Conservation (phyloP, 1,284 basidiomycete genomes). For the Malassezia sp. region DNA sequence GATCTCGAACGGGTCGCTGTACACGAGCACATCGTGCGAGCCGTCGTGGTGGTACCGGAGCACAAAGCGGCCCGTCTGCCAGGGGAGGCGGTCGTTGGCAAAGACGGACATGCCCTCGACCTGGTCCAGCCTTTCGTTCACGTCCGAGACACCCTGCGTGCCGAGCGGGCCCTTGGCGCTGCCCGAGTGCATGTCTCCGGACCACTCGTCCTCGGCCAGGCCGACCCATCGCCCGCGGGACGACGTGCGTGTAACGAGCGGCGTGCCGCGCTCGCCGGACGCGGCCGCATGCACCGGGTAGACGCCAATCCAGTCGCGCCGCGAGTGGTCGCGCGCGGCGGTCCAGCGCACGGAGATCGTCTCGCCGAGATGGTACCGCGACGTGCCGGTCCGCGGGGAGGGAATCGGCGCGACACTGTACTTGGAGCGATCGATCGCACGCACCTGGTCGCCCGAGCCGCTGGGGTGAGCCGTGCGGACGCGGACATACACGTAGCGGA, state of each 20-base stretch:
- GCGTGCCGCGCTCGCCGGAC: slow-evolving; percentile 10
- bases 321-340: slow-evolving; percentile 73
- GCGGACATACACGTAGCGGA: slow-evolving; percentile 34
- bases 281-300: slow-evolving; percentile 50
- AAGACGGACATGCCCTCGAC: slow-evolving; percentile 20
- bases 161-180: slow-evolving; percentile 19
- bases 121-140: neutral
- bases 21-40: slow-evolving; percentile 86
- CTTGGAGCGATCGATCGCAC: slow-evolving; percentile 22
- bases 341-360: slow-evolving; percentile 76
- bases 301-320: slow-evolving; percentile 94
- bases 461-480: too few relatives aligned
- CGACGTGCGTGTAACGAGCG: slow-evolving; percentile 60
- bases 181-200: slow-evolving; percentile 58
- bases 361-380: slow-evolving; percentile 75
- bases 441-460: slow-evolving; percentile 30
- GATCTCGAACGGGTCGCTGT: slow-evolving; percentile 72
- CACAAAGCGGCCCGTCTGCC: slow-evolving; percentile 78
- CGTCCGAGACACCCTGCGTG: neutral
- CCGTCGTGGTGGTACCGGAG: slow-evolving; percentile 54
- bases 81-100: slow-evolving; percentile 57
- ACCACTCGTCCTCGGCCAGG: slow-evolving; percentile 81
- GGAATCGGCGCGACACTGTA: slow-evolving; percentile 18
- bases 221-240: slow-evolving; percentile 85
- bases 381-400: neutral